Evolutionary conservation across 768 basidiomycete genomes (phyloP).

Genomic region (Lactarius trivialis): DNA sequence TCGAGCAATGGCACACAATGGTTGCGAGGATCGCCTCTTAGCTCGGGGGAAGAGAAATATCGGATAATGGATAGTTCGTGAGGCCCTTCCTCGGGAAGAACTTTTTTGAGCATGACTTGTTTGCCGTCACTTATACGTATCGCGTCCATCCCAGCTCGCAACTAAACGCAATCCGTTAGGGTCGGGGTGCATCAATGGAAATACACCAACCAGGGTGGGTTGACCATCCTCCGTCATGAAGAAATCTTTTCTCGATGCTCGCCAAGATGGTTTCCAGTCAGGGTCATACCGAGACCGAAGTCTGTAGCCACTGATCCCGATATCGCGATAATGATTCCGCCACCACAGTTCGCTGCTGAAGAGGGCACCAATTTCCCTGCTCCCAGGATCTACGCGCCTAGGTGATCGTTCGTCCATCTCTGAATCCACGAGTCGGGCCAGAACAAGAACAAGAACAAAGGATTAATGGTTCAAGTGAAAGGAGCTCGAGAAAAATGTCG

Average conservation of each 20-base stretch:
- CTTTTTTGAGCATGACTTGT: constrained; percentile 23
- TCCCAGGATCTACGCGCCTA: no score
- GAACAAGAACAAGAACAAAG: not conserved
- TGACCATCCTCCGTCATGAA: constrained; percentile 10
- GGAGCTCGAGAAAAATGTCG: not conserved
- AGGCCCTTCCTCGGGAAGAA: constrained; percentile 13
- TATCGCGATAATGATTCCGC: constrained; percentile 9
- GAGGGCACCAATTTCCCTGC: constrained; percentile 1
- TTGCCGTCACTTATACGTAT: constrained; percentile 17
- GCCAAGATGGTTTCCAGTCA: constrained; percentile 11
- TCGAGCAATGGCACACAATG: constrained; percentile 23
- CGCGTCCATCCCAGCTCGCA: constrained; percentile 19
- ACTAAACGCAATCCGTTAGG: not conserved
- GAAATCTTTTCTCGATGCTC: not conserved
- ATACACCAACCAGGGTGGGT: constrained; percentile 1
- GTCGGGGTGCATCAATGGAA: no score
- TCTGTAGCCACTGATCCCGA: constrained; percentile 11
- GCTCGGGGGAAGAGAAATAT: constrained; percentile 7
- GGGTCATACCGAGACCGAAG: constrained; percentile 13
- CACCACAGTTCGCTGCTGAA: constrained; percentile 15
- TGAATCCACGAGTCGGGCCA: not conserved
- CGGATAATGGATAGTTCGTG: constrained; percentile 8
- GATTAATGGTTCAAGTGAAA: not conserved
- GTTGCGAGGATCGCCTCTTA: constrained; percentile 13
- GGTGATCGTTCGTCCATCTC: not conserved